Evolutionary conservation across 164 flowering plant species (phyloP).

Genomic region (Akebia trifoliata): DNA sequence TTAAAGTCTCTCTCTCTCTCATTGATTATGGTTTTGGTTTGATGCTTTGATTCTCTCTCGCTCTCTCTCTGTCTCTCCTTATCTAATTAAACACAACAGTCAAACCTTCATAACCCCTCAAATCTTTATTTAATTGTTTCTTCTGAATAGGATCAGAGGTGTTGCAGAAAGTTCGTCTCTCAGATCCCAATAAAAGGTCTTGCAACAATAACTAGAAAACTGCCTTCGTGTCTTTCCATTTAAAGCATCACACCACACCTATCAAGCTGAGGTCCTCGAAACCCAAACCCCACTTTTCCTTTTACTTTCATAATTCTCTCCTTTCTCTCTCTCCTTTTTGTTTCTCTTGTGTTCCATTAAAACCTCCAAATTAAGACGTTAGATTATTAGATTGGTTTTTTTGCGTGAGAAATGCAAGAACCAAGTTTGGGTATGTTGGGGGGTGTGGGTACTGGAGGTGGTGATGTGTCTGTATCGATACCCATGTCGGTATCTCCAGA

Average conservation of each 20-base stretch:
- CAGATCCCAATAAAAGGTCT: conserved; percentile 45
- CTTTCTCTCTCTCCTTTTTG: too few relatives aligned
- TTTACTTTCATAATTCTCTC: too few relatives aligned
- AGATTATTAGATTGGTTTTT: too few relatives aligned
- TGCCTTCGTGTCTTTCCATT: conserved; percentile 13
- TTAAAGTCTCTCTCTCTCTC: too few relatives aligned
- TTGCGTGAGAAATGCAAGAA: conserved; percentile 42
- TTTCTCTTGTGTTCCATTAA: too few relatives aligned
- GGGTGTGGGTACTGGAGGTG: too few relatives aligned
- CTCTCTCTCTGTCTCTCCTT: conserved; percentile 3
- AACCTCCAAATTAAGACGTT: too few relatives aligned
- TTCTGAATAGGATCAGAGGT: conserved; percentile 22
- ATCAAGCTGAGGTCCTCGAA: too few relatives aligned
- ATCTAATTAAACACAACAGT: conserved; percentile 2
- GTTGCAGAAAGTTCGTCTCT: conserved; percentile 38
- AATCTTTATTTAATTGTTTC: too few relatives aligned
- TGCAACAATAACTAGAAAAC: conserved; percentile 38
- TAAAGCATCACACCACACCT: not conserved
- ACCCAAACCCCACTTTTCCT: too few relatives aligned
- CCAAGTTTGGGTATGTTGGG: conserved; percentile 44
- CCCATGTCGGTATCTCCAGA: conserved; percentile 23
- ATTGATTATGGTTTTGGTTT: not conserved
- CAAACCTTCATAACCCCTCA: too few relatives aligned
- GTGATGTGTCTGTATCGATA: conserved; percentile 24
- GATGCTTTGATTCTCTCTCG: too few relatives aligned